phyloP scores from a whole-genome alignment of 1,284 basidiomycete species.

The Boletellus dicymbophilus region DNA sequence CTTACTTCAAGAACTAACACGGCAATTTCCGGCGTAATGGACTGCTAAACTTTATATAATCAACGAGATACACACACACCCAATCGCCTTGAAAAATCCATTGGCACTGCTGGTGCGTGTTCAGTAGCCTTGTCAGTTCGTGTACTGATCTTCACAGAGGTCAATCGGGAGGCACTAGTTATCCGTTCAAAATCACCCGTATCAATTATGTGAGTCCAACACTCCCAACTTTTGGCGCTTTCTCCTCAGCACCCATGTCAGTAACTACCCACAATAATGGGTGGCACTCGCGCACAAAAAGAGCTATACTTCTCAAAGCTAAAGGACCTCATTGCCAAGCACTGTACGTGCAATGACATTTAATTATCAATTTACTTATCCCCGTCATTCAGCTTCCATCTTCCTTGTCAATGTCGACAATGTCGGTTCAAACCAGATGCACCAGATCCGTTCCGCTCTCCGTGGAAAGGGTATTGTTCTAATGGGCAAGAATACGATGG shows the following conservation, averaged over 20 bases:
- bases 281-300: conserved; percentile 90
- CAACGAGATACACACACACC: conserved; percentile 10
- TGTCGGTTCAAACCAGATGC: conserved; percentile 99
- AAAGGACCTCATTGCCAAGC: conserved; percentile 90
- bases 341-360: conserved; percentile 58
- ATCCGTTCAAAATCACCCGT: conserved; percentile 24
- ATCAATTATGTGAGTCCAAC: conserved; percentile 24
- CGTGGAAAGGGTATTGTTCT: conserved; percentile 96
- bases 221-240: neutral
- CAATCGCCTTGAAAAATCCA: conserved; percentile 85
- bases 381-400: conserved; percentile 74
- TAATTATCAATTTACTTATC: conserved; percentile 2
- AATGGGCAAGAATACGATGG: conserved; percentile 99
- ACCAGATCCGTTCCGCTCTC: conserved; percentile 96
- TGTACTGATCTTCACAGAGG: conserved; percentile 51
- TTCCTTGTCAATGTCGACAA: conserved; percentile 99
- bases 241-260: conserved; percentile 5
- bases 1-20: conserved; percentile 30
- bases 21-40: conserved; percentile 15
- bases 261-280: conserved; percentile 65
- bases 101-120: conserved; percentile 68
- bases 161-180: conserved; percentile 83
- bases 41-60: conserved; percentile 26
- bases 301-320: conserved; percentile 94
- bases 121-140: neutral